phyloP scores from a whole-genome alignment of 495 filamentous ascomycete genomes.

The Schizothecium vesticola region DNA sequence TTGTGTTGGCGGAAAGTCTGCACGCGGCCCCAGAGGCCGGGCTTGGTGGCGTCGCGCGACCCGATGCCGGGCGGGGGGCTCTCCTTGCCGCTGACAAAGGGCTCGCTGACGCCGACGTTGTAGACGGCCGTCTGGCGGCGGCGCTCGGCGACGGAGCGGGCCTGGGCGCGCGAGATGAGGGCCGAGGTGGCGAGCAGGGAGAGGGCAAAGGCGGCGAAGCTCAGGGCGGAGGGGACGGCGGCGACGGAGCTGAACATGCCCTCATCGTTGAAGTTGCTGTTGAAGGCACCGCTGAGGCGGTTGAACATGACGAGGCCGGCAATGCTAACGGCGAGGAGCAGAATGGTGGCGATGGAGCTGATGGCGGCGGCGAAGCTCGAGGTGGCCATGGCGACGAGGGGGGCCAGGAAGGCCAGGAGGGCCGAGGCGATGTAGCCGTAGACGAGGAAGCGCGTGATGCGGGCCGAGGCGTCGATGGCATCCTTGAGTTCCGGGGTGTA shows the following conservation, averaged over 20 bases:
- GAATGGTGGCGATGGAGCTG: slow-evolving; percentile 18
- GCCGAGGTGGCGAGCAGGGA: slow-evolving; percentile 11
- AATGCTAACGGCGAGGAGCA: slow-evolving; percentile 27
- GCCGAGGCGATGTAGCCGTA: slow-evolving; percentile 26
- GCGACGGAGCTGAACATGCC: slow-evolving; percentile 28
- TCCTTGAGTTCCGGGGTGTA: slow-evolving; percentile 18
- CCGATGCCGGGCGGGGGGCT: slow-evolving; percentile 1
- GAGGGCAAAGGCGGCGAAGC: slow-evolving; percentile 15
- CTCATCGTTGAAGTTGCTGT: slow-evolving; percentile 19
- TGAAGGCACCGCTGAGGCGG: slow-evolving; percentile 24
- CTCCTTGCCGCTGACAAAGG: slow-evolving; percentile 7
- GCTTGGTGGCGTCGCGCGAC: neutral
- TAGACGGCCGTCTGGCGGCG: slow-evolving; percentile 4
- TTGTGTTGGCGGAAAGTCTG: slow-evolving; percentile 26
- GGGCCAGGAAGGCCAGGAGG: slow-evolving; percentile 17
- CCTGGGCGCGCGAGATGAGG: neutral
- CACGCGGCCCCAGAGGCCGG: slow-evolving; percentile 12
- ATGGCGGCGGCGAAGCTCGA: slow-evolving; percentile 12
- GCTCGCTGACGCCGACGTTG: slow-evolving; percentile 12
- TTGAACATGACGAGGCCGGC: slow-evolving; percentile 23
- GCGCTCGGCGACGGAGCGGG: neutral
- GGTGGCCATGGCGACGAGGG: slow-evolving; percentile 24
- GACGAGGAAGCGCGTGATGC: slow-evolving; percentile 25
- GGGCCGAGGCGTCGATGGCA: slow-evolving; percentile 21
- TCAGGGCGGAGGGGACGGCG: slow-evolving; percentile 24